These are phyloP conservation scores for Heliocybe sulcata DNA, from an alignment of 1,284 basidiomycete genomes.

Conservation along the genomic window DNA sequence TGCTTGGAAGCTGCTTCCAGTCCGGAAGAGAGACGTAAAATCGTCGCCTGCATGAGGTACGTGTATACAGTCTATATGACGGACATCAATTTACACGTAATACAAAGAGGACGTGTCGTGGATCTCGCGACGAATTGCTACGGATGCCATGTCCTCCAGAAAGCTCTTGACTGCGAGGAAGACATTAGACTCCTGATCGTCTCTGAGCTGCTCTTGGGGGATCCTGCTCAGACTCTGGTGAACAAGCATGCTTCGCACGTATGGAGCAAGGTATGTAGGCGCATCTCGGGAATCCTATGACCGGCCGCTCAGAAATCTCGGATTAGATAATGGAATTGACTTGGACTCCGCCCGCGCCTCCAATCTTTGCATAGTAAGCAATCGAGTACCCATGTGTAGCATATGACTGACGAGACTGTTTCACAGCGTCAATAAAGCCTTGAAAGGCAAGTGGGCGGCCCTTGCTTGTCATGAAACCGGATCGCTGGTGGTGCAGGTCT, in stretches of 20 bases:
- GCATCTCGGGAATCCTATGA: not conserved
- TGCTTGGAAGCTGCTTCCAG: conserved; percentile 72
- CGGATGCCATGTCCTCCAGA: conserved; percentile 80
- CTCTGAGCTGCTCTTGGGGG: conserved; percentile 70
- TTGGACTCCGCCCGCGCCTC: conserved; percentile 76
- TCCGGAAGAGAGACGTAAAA: conserved; percentile 66
- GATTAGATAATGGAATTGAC: conserved; percentile 74
- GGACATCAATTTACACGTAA: conserved; percentile 1
- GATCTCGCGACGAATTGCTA: conserved; percentile 82
- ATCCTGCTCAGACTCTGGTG: conserved; percentile 74
- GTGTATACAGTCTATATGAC: conserved; percentile 8
- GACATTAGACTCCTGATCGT: conserved; percentile 74
- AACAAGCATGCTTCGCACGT: conserved; percentile 86
- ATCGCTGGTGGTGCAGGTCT: conserved; percentile 73
- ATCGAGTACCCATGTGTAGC: not conserved
- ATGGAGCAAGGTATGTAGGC: conserved; percentile 66
- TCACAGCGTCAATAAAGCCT: conserved; percentile 68
- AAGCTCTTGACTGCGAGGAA: conserved; percentile 83
- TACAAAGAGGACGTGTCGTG: conserved; percentile 62
- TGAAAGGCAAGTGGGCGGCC: conserved; percentile 80
- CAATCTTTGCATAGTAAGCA: conserved; percentile 75
- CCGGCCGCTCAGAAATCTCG: not conserved
- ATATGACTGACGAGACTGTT: conserved; percentile 6
- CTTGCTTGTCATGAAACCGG: conserved; percentile 85
- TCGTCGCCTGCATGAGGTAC: conserved; percentile 75